Evolutionary conservation across 495 filamentous ascomycete genomes (phyloP).

Genomic region (Neurospora sp.): DNA sequence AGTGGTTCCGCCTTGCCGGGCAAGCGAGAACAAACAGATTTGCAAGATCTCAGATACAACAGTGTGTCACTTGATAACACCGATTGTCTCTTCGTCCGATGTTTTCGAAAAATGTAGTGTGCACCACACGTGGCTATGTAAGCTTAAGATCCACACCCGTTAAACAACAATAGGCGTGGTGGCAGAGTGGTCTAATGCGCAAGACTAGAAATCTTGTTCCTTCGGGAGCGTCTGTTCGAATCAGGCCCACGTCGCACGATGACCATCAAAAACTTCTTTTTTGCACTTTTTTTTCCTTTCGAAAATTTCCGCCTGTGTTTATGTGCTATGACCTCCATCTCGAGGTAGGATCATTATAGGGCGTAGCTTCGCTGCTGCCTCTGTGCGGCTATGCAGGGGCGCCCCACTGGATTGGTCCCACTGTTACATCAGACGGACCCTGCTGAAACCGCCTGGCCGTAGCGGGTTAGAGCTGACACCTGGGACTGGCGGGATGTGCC

Average conservation of each 20-base stretch:
- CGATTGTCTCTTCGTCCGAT: neutral
- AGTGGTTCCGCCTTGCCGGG: neutral
- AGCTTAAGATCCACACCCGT: neutral
- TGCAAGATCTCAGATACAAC: neutral
- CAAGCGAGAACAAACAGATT: neutral
- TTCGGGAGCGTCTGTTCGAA: neutral
- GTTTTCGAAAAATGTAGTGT: neutral
- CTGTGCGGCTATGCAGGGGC: neutral
- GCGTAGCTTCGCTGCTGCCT: neutral
- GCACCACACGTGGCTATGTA: neutral
- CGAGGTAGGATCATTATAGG: neutral
- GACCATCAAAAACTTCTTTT: neutral
- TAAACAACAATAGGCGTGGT: neutral
- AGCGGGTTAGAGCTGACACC: neutral
- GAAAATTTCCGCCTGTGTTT: neutral
- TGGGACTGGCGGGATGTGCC: neutral
- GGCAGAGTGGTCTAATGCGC: neutral
- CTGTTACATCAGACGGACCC: neutral
- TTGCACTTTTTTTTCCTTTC: neutral
- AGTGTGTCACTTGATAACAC: neutral
- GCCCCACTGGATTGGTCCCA: neutral
- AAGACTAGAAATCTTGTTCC: neutral
- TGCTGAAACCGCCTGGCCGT: neutral
- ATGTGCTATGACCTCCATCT: neutral
- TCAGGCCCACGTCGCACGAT: neutral